Evolutionary conservation across 129 eudicot species (phyloP).

Genomic region (Tanacetum coccineum): DNA sequence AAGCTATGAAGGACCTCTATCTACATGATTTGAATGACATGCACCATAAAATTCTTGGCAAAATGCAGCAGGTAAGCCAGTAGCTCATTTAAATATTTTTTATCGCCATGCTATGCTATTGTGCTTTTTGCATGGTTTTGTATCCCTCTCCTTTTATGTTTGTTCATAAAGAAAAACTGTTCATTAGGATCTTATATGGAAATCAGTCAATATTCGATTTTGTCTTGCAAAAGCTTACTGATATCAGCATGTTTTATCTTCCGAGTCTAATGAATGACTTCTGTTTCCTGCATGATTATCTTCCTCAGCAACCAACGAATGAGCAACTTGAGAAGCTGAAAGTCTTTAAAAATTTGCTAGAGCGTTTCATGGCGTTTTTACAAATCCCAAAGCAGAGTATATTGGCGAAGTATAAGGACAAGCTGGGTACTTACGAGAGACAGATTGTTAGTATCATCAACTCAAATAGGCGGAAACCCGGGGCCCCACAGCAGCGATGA

Average conservation of each 20-base stretch:
- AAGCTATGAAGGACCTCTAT: slow-evolving; percentile 82
- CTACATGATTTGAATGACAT: slow-evolving; percentile 60
- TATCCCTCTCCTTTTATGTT: too few relatives aligned
- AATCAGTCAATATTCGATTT: too few relatives aligned
- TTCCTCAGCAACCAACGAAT: slow-evolving; percentile 67
- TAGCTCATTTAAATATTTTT: background rate
- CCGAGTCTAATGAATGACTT: background rate
- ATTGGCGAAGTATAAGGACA: slow-evolving; percentile 50
- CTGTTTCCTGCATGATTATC: slow-evolving; percentile 65
- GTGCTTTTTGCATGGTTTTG: too few relatives aligned
- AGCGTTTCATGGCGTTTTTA: slow-evolving; percentile 53
- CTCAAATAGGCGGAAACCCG: slow-evolving; percentile 63
- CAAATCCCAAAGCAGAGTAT: slow-evolving; percentile 53
- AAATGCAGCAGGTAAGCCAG: slow-evolving; percentile 63
- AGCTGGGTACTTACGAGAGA: slow-evolving; percentile 57
- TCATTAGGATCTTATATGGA: too few relatives aligned
- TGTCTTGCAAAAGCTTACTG: too few relatives aligned
- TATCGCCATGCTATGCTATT: too few relatives aligned
- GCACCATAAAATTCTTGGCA: slow-evolving; percentile 64
- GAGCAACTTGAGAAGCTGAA: slow-evolving; percentile 67
- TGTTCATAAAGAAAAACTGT: too few relatives aligned
- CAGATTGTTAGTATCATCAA: slow-evolving; percentile 56
- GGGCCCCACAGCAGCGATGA: slow-evolving; percentile 48
- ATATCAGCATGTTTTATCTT: background rate
- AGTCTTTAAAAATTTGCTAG: slow-evolving; percentile 64